Conservation (phyloP, 176 grass and related monocot genomes). For the Triticum urartu region DNA sequence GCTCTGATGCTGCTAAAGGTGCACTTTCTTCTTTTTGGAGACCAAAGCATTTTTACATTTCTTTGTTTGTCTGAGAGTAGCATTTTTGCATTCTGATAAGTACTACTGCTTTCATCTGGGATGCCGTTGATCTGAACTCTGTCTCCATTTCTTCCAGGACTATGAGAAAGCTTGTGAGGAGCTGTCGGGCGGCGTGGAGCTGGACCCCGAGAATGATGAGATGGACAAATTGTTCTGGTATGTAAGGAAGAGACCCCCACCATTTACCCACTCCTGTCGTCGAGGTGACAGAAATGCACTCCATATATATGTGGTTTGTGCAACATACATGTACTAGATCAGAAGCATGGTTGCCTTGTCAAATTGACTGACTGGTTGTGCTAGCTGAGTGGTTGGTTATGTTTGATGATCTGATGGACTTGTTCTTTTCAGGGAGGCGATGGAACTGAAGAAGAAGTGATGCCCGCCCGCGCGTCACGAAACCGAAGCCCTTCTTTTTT, state of each 20-base stretch:
- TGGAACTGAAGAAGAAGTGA: slow-evolving; percentile 1
- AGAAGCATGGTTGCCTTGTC: background rate
- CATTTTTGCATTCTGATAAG: background rate
- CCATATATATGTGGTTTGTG: background rate
- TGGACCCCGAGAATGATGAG: background rate
- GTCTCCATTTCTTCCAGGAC: background rate
- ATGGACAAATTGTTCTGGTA: slow-evolving; percentile 14
- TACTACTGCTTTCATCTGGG: too few relatives aligned
- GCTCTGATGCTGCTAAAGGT: slow-evolving; percentile 38
- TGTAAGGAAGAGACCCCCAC: background rate
- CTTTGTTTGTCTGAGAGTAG: too few relatives aligned
- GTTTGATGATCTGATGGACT: background rate
- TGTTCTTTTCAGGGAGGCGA: background rate
- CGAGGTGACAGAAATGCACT: background rate
- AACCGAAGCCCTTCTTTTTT: background rate
- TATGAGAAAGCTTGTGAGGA: slow-evolving; percentile 2
- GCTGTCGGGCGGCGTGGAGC: background rate
- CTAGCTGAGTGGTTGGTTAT: background rate
- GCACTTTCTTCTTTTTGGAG: background rate
- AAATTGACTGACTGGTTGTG: background rate
- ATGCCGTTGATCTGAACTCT: background rate
- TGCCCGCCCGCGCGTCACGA: too few relatives aligned
- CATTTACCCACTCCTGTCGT: background rate
- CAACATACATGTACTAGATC: background rate
- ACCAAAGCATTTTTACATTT: too few relatives aligned